Percentiles rank a stretch among this genome's conserved stretches.
phyloP scores from a whole-genome alignment of 345 rosid species.

The Acer saccharum region DNA sequence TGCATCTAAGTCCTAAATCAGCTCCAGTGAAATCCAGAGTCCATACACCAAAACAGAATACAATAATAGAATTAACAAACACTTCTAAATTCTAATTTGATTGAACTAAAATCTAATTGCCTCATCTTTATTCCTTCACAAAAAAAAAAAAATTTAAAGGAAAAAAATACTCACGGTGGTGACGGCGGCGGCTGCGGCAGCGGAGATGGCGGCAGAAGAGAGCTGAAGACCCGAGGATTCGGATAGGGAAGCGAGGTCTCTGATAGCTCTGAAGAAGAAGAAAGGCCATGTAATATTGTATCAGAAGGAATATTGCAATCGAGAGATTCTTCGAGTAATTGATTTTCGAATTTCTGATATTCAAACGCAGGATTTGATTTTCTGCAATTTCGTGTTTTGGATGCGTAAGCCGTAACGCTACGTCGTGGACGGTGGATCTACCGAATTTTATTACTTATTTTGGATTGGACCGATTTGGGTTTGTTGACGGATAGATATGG shows the following conservation, averaged over 20 bases:
- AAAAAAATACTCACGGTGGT: constrained; percentile 35
- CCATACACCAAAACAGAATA: too few species aligned
- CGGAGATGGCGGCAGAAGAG: constrained; percentile 35
- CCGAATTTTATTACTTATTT: background rate
- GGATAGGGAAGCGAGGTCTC: constrained; percentile 31
- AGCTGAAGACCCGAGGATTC: constrained; percentile 18
- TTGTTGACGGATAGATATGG: background rate
- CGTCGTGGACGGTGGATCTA: background rate
- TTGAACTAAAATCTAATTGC: background rate
- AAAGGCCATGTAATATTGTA: constrained; percentile 37
- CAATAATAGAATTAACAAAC: too few species aligned
- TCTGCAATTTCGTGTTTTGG: background rate
- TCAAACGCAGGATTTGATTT: background rate
- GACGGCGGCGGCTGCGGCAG: background rate
- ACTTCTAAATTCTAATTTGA: too few species aligned
- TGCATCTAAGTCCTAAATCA: background rate
- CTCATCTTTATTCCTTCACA: too few species aligned
- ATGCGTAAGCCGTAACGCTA: background rate
- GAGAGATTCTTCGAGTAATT: constrained; percentile 4
- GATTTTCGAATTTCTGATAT: background rate
- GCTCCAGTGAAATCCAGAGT: background rate
- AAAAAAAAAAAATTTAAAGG: too few species aligned
- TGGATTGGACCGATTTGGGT: background rate
- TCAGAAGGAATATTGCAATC: constrained; percentile 30
- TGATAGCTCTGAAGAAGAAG: constrained; percentile 40